phyloP scores from a whole-genome alignment of 352 stramenopile species.

The Phytopythium montanum region DNA sequence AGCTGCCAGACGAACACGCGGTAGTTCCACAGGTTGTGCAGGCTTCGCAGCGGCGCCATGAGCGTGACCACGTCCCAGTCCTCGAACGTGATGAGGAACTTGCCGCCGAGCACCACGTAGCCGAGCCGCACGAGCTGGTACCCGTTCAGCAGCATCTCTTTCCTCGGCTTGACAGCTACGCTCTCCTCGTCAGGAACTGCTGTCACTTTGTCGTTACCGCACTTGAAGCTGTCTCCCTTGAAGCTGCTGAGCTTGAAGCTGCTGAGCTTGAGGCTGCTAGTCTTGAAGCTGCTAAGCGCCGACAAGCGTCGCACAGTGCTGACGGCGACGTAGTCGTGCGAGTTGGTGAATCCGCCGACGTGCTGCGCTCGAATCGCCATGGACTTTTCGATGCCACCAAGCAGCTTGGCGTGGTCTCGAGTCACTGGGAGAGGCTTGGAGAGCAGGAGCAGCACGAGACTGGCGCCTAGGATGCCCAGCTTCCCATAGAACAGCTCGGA shows the following conservation, averaged over 20 bases:
- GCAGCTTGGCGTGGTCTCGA: background rate
- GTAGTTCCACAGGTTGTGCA: conserved; percentile 15
- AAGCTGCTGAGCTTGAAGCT: conserved; percentile 1
- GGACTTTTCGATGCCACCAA: conserved; percentile 3
- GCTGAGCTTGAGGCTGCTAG: background rate
- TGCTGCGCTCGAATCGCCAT: conserved; percentile 7
- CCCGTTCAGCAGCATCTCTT: conserved; percentile 1
- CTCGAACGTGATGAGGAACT: conserved; percentile 12
- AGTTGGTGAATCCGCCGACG: conserved; percentile 7
- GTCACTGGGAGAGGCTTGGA: background rate
- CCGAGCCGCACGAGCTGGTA: conserved; percentile 15
- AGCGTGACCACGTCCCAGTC: conserved; percentile 10
- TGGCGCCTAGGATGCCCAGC: conserved; percentile 12
- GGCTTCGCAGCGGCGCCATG: conserved; percentile 3
- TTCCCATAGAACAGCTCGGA: conserved; percentile 15
- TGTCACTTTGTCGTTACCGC: background rate
- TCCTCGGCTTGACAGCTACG: conserved; percentile 14
- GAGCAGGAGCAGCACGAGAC: conserved; percentile 9
- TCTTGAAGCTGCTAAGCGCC: background rate
- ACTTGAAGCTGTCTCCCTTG: background rate
- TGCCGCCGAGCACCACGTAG: conserved; percentile 10
- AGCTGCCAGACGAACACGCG: conserved; percentile 10
- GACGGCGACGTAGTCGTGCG: background rate
- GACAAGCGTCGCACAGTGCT: background rate
- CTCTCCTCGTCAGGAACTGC: background rate